Percentiles rank a stretch among this genome's conserved stretches.
These are phyloP conservation scores for Colletotrichum tamarilloi DNA, from an alignment of 2,329 filamentous ascomycete genomes.

Conservation along the genomic window DNA sequence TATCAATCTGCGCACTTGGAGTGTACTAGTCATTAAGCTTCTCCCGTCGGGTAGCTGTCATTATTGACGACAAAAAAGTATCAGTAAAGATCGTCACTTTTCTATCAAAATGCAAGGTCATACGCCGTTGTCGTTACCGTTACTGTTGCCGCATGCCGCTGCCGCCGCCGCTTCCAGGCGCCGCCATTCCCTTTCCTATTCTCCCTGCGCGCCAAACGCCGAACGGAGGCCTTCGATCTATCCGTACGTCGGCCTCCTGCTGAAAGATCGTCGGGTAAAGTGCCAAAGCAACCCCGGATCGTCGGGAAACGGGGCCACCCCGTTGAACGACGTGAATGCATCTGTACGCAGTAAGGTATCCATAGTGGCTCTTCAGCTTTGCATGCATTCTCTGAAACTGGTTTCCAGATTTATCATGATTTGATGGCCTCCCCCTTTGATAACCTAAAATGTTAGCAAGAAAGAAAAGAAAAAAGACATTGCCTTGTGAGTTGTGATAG, in stretches of 20 bases:
- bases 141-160: background rate
- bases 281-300: background rate
- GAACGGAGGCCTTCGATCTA: background rate
- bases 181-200: background rate
- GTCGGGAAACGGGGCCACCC: background rate
- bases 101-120: background rate
- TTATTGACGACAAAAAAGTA: background rate
- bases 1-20: too few species aligned
- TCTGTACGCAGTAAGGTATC: background rate
- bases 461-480: too few species aligned
- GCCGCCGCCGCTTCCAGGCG: background rate
- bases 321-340: background rate
- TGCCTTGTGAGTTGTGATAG: too few species aligned
- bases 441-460: background rate
- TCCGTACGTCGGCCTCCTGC: background rate
- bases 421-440: background rate
- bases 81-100: background rate
- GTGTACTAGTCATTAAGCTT: background rate
- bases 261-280: background rate
- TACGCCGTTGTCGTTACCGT: background rate
- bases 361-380: background rate
- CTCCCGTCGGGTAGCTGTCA: background rate
- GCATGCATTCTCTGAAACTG: background rate
- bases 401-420: background rate
- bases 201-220: background rate